Evolutionary conservation across 2,329 filamentous ascomycete species (phyloP), one percentile per base, ranked within the genome.

Genomic region (Exophiala sideris): DNA sequence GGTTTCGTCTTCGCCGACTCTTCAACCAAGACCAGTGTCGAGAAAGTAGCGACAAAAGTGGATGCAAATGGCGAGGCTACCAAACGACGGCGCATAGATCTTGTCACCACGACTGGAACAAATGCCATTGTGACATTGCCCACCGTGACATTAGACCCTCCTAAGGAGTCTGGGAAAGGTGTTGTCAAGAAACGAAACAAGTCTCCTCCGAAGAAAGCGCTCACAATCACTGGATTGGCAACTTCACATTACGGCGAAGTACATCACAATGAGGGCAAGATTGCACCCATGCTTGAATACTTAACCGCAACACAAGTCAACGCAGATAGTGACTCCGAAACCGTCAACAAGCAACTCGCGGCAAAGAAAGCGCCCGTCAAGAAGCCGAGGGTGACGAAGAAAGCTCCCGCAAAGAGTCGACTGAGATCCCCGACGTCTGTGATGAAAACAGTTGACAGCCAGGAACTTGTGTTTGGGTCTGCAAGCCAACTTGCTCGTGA

Each of bases 391-490:
- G 7, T 63, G 61, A 32, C 24, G 50, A 59, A 66, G 8, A 66
- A 67, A 21, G 62, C 67, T 36, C 65, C 66, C 48, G 60, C 73
- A 71, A 67, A 79, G 73, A 61, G 62, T 67, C 46, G 70, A 41
- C 71, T 95, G 2, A 73, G 89, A 9, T 89, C 88, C 1, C 89
- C 89, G 0, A 75, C 74, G 45, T 80, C 86, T 20, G 90, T 89
- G 1, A 70, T 86, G 40, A 80, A 80, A 48, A 79, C 86, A 61
- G 80, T 87, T 11, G 76, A 81, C 2, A 75, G 80, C 1, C 90
- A 94, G 67, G 83, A 91, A 56, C 88, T 91, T 65, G 72, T 95
- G 0, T 95, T 95, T 70, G 90, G 89, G 1, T 94, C 89, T 0
- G 91, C 87, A 1, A 95, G 90, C 67, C 90, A 95, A 67, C 73